These are phyloP conservation scores for Glycine soja DNA, from an alignment of 306 rosid species.

Conservation along the genomic window DNA sequence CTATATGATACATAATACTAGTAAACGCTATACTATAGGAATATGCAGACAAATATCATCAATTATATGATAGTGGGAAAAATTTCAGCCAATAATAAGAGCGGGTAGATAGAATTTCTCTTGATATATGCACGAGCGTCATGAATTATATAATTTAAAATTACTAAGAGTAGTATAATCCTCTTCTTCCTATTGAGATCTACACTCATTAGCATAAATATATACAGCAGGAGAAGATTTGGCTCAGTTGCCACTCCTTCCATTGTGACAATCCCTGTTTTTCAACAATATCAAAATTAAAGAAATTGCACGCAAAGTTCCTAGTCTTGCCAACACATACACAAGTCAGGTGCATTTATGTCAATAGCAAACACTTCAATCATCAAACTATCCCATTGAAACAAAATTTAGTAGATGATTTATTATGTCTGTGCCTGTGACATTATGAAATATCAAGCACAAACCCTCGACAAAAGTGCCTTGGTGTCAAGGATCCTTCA, in stretches of 20 bases:
- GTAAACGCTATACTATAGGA: neutral
- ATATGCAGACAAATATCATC: conserved; percentile 13
- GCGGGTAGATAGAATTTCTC: too few species aligned
- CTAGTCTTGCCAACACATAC: neutral
- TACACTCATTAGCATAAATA: neutral
- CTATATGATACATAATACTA: neutral
- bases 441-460: conserved; percentile 7
- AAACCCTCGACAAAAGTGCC: neutral
- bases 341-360: neutral
- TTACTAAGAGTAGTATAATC: too few species aligned
- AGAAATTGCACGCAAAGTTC: neutral
- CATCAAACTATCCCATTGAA: neutral
- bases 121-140: too few species aligned
- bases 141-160: too few species aligned
- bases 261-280: neutral
- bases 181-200: neutral
- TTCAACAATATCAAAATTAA: neutral
- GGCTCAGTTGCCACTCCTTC: neutral
- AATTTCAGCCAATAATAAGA: too few species aligned
- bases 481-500: neutral
- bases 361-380: neutral
- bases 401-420: neutral
- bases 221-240: neutral
- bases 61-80: neutral
- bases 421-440: neutral